Conservation (phyloP, 176 grass and related monocot species). For the Avena insularis region DNA sequence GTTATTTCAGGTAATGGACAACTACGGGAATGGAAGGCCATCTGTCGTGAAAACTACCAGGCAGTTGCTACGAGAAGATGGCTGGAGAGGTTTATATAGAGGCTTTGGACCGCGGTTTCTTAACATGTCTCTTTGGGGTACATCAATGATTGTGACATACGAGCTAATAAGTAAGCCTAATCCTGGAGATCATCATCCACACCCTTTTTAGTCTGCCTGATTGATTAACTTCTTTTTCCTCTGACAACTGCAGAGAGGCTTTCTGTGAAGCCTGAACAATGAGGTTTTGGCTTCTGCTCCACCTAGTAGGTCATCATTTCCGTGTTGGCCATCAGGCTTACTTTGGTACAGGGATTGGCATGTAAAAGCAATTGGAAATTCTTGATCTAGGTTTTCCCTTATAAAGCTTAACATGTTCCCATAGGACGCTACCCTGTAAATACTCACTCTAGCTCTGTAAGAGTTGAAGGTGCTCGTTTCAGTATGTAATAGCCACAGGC, state of each 20-base stretch:
- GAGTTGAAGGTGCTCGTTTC: neutral
- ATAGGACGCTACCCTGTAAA: slow-evolving; percentile 32
- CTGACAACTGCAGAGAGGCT: slow-evolving; percentile 67
- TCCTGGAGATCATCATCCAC: neutral
- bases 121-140: slow-evolving; percentile 99
- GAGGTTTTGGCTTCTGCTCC: slow-evolving; percentile 9
- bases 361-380: neutral
- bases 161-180: slow-evolving; percentile 85
- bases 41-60: slow-evolving; percentile 76
- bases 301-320: slow-evolving; percentile 20
- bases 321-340: neutral
- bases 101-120: slow-evolving; percentile 91
- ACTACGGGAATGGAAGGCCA: slow-evolving; percentile 77
- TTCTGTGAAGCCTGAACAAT: slow-evolving; percentile 62
- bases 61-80: slow-evolving; percentile 78
- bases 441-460: slow-evolving; percentile 32
- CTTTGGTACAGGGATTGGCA: neutral
- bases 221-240: neutral
- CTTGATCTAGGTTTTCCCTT: neutral
- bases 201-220: neutral
- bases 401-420: slow-evolving; percentile 7
- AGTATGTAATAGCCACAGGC: slow-evolving; percentile 13
- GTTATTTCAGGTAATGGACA: slow-evolving; percentile 81
- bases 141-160: slow-evolving; percentile 99
- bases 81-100: slow-evolving; percentile 93